Base-by-base conservation (phyloP, 371 early-diverging fungal genomes). In the Mucor plumbeus region DNA sequence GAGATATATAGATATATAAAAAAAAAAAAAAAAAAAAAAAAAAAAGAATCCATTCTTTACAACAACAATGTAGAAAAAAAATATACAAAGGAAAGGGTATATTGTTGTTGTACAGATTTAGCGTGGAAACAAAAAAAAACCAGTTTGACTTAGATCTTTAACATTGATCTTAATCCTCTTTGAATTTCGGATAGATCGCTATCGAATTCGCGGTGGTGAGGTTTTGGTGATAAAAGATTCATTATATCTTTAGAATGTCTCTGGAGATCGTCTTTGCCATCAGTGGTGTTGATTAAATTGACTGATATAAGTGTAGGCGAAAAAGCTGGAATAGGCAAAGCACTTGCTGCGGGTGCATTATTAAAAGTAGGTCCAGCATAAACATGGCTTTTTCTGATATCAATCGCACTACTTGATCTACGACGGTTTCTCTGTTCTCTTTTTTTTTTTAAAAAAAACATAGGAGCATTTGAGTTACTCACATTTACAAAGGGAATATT, bases 341-440 rank as follows among this genome's bases (percentile, higher is more conserved):
- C 80, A 64, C 83, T 81, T 4, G 93, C 88, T 13, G 89, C 87
- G 44, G 93, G 93, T 11, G 93, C 85, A 77, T 92, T 93, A 67
- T 89, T 91, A 71, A 93, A 93, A 19, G 87, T 88, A 5, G 93
- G 91, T 17, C 93, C 93, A 55, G 92, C 92, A 69, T 91, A 93
- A 21, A 87, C 68, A 47, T 63, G 68, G 17, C 17, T 61, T 9
- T 50, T 44, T 59, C 64, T 59, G 14, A 54, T 15, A 41, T 72
- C 69, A 33, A 68, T 56, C 9, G 48, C 64, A 69, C 65, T 69
- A 44, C 53, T 67, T 26, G 65, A 65, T 34, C 55, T 50, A 47
- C 68, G 65, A 63, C 65, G 65, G 47, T 59, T 55, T 60, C 58
- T 55, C 44, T 54, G 33, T 43, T 61, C n/a, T 15, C 31, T 14